Evolutionary conservation across 768 basidiomycete genomes (phyloP).

Genomic region (Chiua virens): DNA sequence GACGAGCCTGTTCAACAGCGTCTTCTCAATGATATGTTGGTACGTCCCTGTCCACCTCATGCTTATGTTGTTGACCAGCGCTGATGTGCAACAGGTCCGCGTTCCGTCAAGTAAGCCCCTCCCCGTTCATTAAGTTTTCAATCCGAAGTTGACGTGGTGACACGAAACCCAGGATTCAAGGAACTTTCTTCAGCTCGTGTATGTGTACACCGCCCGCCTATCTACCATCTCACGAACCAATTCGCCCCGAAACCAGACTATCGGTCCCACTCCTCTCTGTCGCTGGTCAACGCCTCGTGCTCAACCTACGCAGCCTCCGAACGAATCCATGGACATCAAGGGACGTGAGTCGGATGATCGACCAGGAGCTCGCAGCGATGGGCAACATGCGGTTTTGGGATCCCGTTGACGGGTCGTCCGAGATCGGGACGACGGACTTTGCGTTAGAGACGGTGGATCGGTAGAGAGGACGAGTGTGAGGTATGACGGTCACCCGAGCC

Average conservation of each 20-base stretch:
- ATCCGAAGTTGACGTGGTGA: neutral
- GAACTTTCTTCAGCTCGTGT: conserved; percentile 8
- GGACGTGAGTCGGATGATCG: conserved; percentile 7
- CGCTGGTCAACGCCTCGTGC: conserved; percentile 18
- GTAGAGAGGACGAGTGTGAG: neutral
- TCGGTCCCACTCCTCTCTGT: conserved; percentile 14
- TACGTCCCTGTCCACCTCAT: neutral
- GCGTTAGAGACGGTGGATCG: neutral
- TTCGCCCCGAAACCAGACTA: conserved; percentile 3
- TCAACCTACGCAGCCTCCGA: conserved; percentile 15
- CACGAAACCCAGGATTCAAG: conserved; percentile 4
- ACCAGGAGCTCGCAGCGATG: conserved; percentile 6
- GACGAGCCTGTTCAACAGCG: conserved; percentile 5
- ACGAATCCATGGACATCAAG: conserved; percentile 1
- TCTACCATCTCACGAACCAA: too few relatives aligned
- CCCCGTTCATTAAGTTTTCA: too few relatives aligned
- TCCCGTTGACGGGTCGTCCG: neutral
- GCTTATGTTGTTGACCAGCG: neutral
- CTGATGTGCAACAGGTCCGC: conserved; percentile 3
- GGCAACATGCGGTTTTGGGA: neutral
- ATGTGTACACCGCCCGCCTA: neutral
- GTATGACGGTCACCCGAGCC: too few relatives aligned
- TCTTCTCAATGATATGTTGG: conserved; percentile 9
- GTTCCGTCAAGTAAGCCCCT: conserved; percentile 6
- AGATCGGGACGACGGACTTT: neutral